Base-by-base conservation (phyloP, 1,284 basidiomycete genomes). In the Fomitopsis betulina region DNA sequence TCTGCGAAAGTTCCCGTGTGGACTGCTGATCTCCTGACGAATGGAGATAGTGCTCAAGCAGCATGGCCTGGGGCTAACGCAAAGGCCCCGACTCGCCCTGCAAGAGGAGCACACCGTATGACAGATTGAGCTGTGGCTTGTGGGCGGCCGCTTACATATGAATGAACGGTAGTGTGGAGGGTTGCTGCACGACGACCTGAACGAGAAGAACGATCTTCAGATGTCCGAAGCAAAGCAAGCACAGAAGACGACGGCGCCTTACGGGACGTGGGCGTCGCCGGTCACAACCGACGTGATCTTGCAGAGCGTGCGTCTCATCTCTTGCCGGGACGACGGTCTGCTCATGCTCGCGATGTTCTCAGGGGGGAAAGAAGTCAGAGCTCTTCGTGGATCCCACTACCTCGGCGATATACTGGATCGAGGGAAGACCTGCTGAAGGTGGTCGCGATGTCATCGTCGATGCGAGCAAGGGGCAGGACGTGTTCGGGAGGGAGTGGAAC, bases 371-470 rank as follows among this genome's bases (percentile, higher is more conserved):
- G 1, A 71, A 82, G 53, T 67, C 69, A 3, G 83, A 85, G 58
- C 70, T 85, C 19, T 62, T 86, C 42, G 80, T 85, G 27, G 86
- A 88, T 68, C 71, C 76, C 2, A 64, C 79, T 25, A 82, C 79
- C 2, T 74, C 74, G 2, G 72, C 71, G 7, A 68, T 87, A 23
- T 88, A 86, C 63, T 83, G 86, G 70, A 64, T 87, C 53, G 88
- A 91, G 66, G 74, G 71, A 9, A 71, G 88, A 9, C 85, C 89
- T 0, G 76, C 78, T 15, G 86, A 91, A 65, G 76, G 71, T 13
- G 82, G 88, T 7, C 75, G 87, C 1, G 75, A 67, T 52, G 84
- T 84, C 0, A 70, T 90, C 10, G 81, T 89, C 37, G 74, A 83
- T 43, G 79, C 78, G 0, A 62, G 71, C 23, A 73, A 72, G 5